phyloP scores from a whole-genome alignment of 371 early-diverging fungal genomes.

The Mucor mucedo region DNA sequence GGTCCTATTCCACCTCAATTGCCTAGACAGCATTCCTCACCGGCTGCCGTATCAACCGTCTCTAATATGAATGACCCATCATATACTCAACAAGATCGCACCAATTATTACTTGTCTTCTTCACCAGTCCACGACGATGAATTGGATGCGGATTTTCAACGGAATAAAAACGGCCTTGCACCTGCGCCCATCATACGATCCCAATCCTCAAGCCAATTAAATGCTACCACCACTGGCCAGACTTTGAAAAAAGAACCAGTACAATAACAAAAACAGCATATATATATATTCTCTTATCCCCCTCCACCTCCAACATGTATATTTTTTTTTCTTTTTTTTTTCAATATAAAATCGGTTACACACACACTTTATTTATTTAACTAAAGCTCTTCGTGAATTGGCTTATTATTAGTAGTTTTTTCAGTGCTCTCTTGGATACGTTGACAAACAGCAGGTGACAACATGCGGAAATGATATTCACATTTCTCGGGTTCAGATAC shows the following conservation, averaged over 20 bases:
- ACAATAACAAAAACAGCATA: constrained; percentile 2
- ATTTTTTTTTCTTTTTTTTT: background rate
- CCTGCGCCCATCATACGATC: constrained; percentile 22
- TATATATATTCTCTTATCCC: background rate
- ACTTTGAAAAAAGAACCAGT: constrained; percentile 8
- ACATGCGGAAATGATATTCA: constrained; percentile 78
- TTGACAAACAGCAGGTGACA: constrained; percentile 81
- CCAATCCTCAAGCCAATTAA: constrained; percentile 23
- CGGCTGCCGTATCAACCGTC: constrained; percentile 30
- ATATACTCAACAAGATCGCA: background rate
- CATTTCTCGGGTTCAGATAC: constrained; percentile 93
- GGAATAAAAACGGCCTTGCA: background rate
- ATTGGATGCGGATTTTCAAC: background rate
- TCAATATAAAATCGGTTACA: background rate
- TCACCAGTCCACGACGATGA: constrained; percentile 18
- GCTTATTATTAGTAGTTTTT: background rate
- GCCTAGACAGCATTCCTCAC: constrained; percentile 44
- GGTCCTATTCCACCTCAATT: constrained; percentile 33
- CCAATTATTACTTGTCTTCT: constrained; percentile 20
- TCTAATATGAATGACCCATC: background rate
- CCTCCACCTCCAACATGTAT: background rate
- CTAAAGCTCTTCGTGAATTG: constrained; percentile 30
- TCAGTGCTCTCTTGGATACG: background rate
- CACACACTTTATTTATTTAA: too few relatives aligned
- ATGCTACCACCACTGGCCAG: constrained; percentile 3